These are phyloP conservation scores for Ophiostoma piceae DNA, from an alignment of 2,329 filamentous ascomycete species.

Conservation along the genomic window DNA sequence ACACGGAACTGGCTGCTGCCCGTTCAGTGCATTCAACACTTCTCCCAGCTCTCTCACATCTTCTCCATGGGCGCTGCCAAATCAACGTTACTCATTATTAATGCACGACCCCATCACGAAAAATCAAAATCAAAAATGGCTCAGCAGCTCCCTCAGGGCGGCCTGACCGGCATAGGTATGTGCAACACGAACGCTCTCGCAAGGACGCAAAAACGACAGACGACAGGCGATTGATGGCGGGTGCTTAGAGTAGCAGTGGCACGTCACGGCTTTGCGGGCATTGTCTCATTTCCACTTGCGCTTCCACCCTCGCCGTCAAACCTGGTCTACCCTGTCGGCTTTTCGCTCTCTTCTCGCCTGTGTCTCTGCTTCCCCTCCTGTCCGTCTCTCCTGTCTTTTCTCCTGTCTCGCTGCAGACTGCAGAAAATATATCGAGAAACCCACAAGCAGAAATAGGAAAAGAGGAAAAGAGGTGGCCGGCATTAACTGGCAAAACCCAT, in stretches of 20 bases:
- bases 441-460: background rate
- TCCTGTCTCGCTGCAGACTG: background rate
- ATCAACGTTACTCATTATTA: constrained; percentile 26
- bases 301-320: background rate
- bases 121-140: constrained; percentile 26
- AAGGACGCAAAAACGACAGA: background rate
- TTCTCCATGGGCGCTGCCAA: constrained; percentile 27
- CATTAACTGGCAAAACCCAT: background rate
- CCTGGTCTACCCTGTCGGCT: background rate
- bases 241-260: constrained; percentile 9
- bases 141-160: constrained; percentile 30
- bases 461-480: background rate
- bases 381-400: background rate
- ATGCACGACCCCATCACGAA: constrained; percentile 22
- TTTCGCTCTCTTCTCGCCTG: background rate
- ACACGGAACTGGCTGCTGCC: background rate
- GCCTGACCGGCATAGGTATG: constrained; percentile 42
- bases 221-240: background rate
- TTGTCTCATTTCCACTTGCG: constrained; percentile 14
- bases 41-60: background rate
- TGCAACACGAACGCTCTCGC: constrained; percentile 18
- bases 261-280: constrained; percentile 16
- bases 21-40: background rate
- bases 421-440: background rate
- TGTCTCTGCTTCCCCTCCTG: background rate